phyloP scores from a whole-genome alignment of 257 asterid species.

The Cinchona pubescens region DNA sequence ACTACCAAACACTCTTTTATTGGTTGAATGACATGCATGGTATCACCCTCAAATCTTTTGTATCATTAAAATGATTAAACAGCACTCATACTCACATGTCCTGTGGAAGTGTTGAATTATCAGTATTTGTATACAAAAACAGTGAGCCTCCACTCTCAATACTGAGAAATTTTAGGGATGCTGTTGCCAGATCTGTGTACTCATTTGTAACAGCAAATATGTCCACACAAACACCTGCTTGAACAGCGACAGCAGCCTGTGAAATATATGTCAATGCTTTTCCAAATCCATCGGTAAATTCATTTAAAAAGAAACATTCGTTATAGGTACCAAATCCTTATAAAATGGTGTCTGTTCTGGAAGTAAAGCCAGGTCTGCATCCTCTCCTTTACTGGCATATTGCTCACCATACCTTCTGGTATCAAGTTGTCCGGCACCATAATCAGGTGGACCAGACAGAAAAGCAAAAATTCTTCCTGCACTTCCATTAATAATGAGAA shows the following conservation, averaged over 20 bases:
- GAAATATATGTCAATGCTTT: slow-evolving; percentile 35
- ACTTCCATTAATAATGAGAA: slow-evolving; percentile 34
- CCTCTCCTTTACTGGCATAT: slow-evolving; percentile 99
- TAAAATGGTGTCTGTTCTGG: slow-evolving; percentile 98
- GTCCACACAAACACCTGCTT: slow-evolving; percentile 97
- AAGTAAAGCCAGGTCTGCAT: slow-evolving; percentile 95
- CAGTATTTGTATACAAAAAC: slow-evolving; percentile 86
- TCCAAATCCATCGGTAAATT: slow-evolving; percentile 22
- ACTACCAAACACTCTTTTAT: neutral
- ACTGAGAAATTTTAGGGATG: slow-evolving; percentile 94
- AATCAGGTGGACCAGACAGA: slow-evolving; percentile 96
- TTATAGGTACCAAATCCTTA: slow-evolving; percentile 74
- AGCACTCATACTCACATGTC: slow-evolving; percentile 71
- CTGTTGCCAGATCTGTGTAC: slow-evolving; percentile 97
- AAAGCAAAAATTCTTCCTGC: slow-evolving; percentile 97
- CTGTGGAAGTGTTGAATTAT: slow-evolving; percentile 98
- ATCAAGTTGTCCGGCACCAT: slow-evolving; percentile 96
- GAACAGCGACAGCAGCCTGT: slow-evolving; percentile 99
- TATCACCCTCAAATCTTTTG: neutral
- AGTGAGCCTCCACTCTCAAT: slow-evolving; percentile 98
- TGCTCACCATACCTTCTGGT: slow-evolving; percentile 97
- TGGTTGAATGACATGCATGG: neutral
- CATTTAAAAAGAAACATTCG: slow-evolving; percentile 16
- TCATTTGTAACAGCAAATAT: slow-evolving; percentile 96
- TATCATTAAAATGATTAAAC: neutral